phyloP scores from a whole-genome alignment of 805 yeast species.

The Ascoidea tarda region DNA sequence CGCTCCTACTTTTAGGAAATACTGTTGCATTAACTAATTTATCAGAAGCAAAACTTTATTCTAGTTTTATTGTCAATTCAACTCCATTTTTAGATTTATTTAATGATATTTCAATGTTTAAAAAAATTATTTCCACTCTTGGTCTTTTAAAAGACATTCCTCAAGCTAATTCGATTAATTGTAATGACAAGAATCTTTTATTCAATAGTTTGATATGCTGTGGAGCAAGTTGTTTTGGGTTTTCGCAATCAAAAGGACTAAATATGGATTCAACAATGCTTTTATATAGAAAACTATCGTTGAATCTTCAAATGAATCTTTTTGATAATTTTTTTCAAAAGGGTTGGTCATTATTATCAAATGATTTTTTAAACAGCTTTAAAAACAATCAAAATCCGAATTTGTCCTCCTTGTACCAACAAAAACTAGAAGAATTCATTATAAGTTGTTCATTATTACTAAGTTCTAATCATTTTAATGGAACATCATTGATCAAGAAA shows the following conservation, averaged over 20 bases:
- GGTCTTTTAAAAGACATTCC: background rate
- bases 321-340: background rate
- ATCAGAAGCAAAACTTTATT: background rate
- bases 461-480: background rate
- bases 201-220: background rate
- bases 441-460: background rate
- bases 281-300: background rate
- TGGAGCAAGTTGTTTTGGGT: background rate
- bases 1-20: background rate
- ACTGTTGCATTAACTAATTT: background rate
- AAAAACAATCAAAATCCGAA: background rate
- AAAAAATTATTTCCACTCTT: background rate
- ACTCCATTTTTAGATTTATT: background rate
- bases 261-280: background rate
- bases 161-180: background rate
- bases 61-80: background rate
- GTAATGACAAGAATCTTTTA: background rate
- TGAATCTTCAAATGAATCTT: background rate
- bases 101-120: background rate
- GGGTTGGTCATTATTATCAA: background rate
- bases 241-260: background rate
- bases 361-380: background rate
- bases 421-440: background rate
- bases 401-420: background rate
- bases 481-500: background rate